Base-by-base conservation (phyloP, 768 basidiomycete species). In the Lactifluus pinguis region DNA sequence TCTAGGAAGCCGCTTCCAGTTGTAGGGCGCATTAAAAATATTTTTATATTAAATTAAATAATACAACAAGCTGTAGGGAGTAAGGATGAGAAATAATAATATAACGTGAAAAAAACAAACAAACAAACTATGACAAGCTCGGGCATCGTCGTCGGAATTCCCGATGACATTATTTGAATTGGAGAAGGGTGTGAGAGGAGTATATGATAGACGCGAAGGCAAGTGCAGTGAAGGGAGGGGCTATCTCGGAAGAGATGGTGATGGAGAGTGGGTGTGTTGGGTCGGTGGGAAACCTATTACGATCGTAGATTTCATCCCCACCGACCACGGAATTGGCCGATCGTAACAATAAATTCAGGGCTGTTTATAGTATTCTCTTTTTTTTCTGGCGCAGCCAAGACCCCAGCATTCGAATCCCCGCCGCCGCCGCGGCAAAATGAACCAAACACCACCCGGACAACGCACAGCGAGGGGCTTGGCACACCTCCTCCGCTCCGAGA, bases 281-380 rank as follows among this genome's bases (percentile, higher is more conserved):
- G 41, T 41, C 8, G 29, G 29, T 42, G 53, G 39, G 53, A 42
- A 42, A 17, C 39, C 4, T 2, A 34, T 34, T 21, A 32, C 19
- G 25, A 59, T 59, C 50, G 50, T 15, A 49, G 57, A 58, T 58
- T 50, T 38, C 38, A 59, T 38, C 52, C 25, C 38, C 8, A 17
- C 6, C 25, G 21, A 17, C 25, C 25, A 47, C 55, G 55, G 60
- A 41, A 36, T 61, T 57, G 38, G 50, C 60, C 60, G 60, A 61
- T 57, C 49, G 34, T 36, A 25, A 56, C 42, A 56, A 51, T 61
- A 61, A 61, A 61, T 61, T 61, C 55, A 61, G 60, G 60, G 50
- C 60, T 55, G 2, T 8, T 29, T 9, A 17, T 30, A 10, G 6
- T 38, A 38, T 38, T 11, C 38, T 34, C 21, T 6, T 32, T 39